A percentile compares a stretch with the other conserved stretches of the same genome.
Evolutionary conservation across 2,329 filamentous ascomycete genomes (phyloP).

Genomic region (Aureobasidium melanogenum): DNA sequence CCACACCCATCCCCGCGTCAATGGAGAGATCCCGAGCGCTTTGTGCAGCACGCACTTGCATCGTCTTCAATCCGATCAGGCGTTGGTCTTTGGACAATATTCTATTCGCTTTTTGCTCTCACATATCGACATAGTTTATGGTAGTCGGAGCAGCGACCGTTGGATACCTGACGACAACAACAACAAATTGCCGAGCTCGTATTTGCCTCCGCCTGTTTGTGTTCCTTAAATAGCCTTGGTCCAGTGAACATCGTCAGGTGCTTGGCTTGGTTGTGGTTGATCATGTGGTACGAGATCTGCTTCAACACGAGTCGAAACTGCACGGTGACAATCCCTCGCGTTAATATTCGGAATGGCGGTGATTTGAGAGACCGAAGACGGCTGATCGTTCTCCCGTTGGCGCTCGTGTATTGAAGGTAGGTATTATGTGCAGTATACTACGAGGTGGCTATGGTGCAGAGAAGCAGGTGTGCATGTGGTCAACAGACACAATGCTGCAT

Average conservation of each 20-base stretch:
- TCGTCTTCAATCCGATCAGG: background rate
- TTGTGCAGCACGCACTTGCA: background rate
- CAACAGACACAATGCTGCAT: too few relatives aligned
- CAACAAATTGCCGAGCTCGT: background rate
- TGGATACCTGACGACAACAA: background rate
- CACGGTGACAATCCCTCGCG: background rate
- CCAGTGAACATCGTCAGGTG: too few relatives aligned
- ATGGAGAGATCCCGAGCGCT: background rate
- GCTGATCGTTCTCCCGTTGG: background rate
- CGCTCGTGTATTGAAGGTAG: background rate
- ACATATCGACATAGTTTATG: background rate
- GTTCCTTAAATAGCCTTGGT: background rate
- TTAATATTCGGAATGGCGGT: background rate
- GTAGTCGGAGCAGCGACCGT: slow-evolving; percentile 4
- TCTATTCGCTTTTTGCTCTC: background rate
- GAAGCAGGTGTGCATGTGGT: background rate
- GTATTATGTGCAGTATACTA: too few relatives aligned
- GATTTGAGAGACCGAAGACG: background rate
- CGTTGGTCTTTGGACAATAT: background rate
- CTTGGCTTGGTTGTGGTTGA: too few relatives aligned
- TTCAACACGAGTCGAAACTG: background rate
- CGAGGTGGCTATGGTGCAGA: background rate
- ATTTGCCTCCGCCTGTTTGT: background rate
- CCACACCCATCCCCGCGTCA: background rate
- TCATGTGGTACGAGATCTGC: background rate